phyloP scores from a whole-genome alignment of 1,284 basidiomycete genomes.

The Ganoderma boninense region DNA sequence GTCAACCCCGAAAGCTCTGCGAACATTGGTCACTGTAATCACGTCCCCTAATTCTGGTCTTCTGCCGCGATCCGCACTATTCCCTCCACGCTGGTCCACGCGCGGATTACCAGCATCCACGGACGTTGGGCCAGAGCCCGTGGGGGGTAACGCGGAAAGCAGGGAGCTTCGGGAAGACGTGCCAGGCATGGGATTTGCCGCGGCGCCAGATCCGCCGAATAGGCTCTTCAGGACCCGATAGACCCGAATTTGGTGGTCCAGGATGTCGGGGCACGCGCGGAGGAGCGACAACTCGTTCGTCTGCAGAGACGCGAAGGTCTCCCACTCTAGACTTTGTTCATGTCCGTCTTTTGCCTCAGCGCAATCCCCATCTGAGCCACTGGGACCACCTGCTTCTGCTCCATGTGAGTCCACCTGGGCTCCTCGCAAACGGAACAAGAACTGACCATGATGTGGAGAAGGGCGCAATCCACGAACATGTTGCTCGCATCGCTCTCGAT shows the following conservation, averaged over 20 bases:
- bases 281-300: conserved; percentile 38
- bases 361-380: neutral
- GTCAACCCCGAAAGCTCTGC: conserved; percentile 64
- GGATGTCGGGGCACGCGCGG: conserved; percentile 39
- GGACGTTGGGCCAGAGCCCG: conserved; percentile 6
- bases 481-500: conserved; percentile 28
- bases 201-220: conserved; percentile 24
- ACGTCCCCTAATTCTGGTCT: conserved; percentile 46
- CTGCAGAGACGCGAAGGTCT: conserved; percentile 39
- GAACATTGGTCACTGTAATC: conserved; percentile 50
- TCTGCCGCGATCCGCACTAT: conserved; percentile 2
- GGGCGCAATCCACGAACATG: neutral
- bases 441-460: neutral
- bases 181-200: conserved; percentile 3
- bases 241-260: conserved; percentile 40
- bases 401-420: neutral
- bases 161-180: conserved; percentile 27
- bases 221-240: conserved; percentile 39
- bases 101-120: conserved; percentile 7
- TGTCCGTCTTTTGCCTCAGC: neutral
- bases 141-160: conserved; percentile 20
- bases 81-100: conserved; percentile 4
- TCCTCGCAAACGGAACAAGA: neutral
- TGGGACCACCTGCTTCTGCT: neutral
- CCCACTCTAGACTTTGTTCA: conserved; percentile 30